Base-by-base conservation (phyloP, 148 eudicot genomes). In the Rhododendron henanense region DNA sequence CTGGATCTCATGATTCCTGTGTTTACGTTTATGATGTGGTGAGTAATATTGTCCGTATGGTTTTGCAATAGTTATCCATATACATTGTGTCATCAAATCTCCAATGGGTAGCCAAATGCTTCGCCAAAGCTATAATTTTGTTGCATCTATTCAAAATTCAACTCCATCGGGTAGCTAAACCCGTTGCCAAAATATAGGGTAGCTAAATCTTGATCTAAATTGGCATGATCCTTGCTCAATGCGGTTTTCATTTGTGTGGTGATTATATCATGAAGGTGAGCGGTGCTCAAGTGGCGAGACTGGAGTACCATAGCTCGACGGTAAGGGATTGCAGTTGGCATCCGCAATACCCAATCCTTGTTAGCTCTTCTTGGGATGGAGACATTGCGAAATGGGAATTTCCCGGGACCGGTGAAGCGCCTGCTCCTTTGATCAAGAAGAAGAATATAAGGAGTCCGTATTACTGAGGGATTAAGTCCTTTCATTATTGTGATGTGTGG, bases 361-460 rank as follows among this genome's bases (percentile, higher is more conserved):
- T 93, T 23, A 95, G 97, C 86, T 95, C 98, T n/a, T 91, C 97
- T 11, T 95, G 97, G 97, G 97, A 95, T 69, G 97, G 97, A 18
- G 71, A 67, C 76, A 78, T 95, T 6, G 87, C 91, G 6, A 85
- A 90, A 76, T 90, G 94, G 89, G 96, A 94, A 75, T 91, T 92
- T 81, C 92, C 91, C 7, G 97, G 90, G 44, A 84, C 59, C 28
- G 87, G 37, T n/a, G 88, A 84, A 28, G 35, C 74, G 31, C 90
- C 87, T 10, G 47, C 67, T 37, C 89, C 90, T 37, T 81, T 65
- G 6, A 87, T 77, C 35, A 69, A 10, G 86, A 45, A 86, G 89
- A 59, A 50, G 87, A 61, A 85, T 87, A 14, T 76, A 91, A 37
- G 86, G 92, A 41, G 25, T 18, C 28, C 8, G 4, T 83, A 69